phyloP scores from a whole-genome alignment of 2,329 filamentous ascomycete species.

The Emydomyces testavorans region DNA sequence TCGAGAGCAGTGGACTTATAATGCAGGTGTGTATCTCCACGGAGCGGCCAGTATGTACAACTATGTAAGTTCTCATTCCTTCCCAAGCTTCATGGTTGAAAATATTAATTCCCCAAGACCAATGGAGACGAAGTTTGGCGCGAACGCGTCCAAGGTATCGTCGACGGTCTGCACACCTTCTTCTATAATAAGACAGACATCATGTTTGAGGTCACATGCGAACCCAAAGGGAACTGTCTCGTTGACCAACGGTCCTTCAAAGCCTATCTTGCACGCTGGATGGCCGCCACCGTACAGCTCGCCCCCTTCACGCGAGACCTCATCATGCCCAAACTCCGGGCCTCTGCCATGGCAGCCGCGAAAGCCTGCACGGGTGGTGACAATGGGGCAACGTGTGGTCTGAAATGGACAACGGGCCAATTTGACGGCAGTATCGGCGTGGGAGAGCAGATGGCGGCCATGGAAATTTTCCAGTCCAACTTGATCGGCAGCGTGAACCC shows the following conservation, averaged over 20 bases:
- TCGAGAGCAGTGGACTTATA: slow-evolving; percentile 54
- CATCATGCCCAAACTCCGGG: slow-evolving; percentile 48
- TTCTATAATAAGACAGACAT: slow-evolving; percentile 41
- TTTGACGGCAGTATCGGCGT: slow-evolving; percentile 53
- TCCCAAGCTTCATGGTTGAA: not conserved
- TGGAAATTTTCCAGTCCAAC: slow-evolving; percentile 52
- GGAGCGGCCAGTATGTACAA: slow-evolving; percentile 61
- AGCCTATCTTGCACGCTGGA: slow-evolving; percentile 56
- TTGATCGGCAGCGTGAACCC: slow-evolving; percentile 39
- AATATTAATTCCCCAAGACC: slow-evolving; percentile 26
- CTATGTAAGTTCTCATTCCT: slow-evolving; percentile 31
- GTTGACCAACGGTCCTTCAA: slow-evolving; percentile 64
- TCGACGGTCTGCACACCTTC: slow-evolving; percentile 42
- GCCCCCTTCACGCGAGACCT: slow-evolving; percentile 46
- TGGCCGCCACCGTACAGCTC: slow-evolving; percentile 50
- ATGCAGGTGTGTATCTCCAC: slow-evolving; percentile 47
- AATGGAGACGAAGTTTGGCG: slow-evolving; percentile 43
- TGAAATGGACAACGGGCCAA: slow-evolving; percentile 46
- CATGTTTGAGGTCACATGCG: slow-evolving; percentile 58
- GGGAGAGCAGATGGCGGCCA: slow-evolving; percentile 57
- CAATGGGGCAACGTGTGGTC: slow-evolving; percentile 50
- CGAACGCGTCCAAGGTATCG: slow-evolving; percentile 44
- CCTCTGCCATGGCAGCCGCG: slow-evolving; percentile 49
- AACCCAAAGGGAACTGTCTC: slow-evolving; percentile 49
- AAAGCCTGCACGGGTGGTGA: slow-evolving; percentile 51